These are phyloP conservation scores for Chytridiales sp. DNA, from an alignment of 371 early-diverging fungal genomes.

Conservation along the genomic window DNA sequence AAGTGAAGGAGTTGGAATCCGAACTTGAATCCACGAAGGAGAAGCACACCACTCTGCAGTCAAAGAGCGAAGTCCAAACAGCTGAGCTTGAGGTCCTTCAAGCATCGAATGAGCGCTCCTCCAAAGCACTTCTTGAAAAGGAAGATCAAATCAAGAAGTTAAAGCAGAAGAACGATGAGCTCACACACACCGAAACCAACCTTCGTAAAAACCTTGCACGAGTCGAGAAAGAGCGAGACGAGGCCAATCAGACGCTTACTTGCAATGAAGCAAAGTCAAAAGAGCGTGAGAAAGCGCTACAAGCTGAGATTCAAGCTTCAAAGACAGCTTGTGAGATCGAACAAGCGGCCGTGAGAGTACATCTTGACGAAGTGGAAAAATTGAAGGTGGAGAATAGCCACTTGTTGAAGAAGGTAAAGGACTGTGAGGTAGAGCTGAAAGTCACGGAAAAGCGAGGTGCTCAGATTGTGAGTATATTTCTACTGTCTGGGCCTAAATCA, in stretches of 20 bases:
- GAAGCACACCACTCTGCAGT: slow-evolving; percentile 27
- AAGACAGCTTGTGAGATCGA: slow-evolving; percentile 7
- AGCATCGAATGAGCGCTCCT: slow-evolving; percentile 34
- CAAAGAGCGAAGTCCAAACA: slow-evolving; percentile 32
- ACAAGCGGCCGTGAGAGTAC: too few relatives aligned
- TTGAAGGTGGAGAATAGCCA: slow-evolving; percentile 25
- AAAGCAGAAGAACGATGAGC: slow-evolving; percentile 37
- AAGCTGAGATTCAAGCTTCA: slow-evolving; percentile 1
- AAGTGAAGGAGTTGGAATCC: slow-evolving; percentile 17
- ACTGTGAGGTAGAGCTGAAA: slow-evolving; percentile 40
- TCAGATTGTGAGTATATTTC: slow-evolving; percentile 35
- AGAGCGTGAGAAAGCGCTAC: slow-evolving; percentile 16
- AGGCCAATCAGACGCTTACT: neutral
- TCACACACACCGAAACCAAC: slow-evolving; percentile 25
- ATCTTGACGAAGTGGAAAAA: too few relatives aligned
- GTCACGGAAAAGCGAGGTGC: slow-evolving; percentile 38
- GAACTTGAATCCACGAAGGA: slow-evolving; percentile 30
- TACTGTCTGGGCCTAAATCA: neutral
- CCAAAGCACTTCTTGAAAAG: slow-evolving; percentile 38
- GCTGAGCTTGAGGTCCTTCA: slow-evolving; percentile 43
- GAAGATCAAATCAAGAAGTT: slow-evolving; percentile 46
- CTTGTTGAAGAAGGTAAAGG: slow-evolving; percentile 29
- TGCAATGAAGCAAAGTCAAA: slow-evolving; percentile 10
- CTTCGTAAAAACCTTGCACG: slow-evolving; percentile 24
- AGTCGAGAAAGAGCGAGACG: slow-evolving; percentile 42